Conservation (phyloP, 306 rosid genomes). For the Medicago arabica region DNA sequence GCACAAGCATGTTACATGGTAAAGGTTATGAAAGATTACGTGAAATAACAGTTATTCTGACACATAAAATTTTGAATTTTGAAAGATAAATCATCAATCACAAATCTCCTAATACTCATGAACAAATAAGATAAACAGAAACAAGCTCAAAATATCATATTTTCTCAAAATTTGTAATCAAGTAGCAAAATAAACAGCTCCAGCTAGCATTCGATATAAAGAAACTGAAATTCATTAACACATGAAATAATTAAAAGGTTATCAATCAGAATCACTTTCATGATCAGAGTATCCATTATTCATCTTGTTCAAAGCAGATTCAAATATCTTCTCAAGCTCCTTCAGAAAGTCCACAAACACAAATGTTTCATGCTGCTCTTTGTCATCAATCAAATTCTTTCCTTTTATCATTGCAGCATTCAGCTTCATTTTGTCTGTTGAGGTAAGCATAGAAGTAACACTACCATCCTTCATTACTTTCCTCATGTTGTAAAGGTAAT, state of each 20-base stretch:
- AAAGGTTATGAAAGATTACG: no score
- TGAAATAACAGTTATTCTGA: no score
- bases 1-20: no score
- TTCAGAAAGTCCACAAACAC: background rate
- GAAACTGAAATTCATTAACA: background rate
- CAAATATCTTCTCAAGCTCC: background rate
- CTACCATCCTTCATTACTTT: background rate
- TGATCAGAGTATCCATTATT: background rate
- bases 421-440: background rate
- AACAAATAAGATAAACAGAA: no score
- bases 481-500: background rate
- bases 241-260: background rate
- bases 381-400: background rate
- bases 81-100: no score
- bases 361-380: background rate
- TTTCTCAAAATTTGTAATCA: background rate
- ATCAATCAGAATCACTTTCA: slow-evolving; percentile 11
- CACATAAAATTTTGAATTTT: no score
- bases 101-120: no score
- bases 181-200: background rate
- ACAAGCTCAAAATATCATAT: background rate
- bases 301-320: background rate
- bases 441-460: background rate
- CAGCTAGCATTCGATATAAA: background rate
- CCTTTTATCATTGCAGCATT: background rate